A percentile compares a stretch with the other conserved stretches of the same genome.
phyloP scores from a whole-genome alignment of 2,329 filamentous ascomycete genomes.

The Kalaharituber pfeilii region DNA sequence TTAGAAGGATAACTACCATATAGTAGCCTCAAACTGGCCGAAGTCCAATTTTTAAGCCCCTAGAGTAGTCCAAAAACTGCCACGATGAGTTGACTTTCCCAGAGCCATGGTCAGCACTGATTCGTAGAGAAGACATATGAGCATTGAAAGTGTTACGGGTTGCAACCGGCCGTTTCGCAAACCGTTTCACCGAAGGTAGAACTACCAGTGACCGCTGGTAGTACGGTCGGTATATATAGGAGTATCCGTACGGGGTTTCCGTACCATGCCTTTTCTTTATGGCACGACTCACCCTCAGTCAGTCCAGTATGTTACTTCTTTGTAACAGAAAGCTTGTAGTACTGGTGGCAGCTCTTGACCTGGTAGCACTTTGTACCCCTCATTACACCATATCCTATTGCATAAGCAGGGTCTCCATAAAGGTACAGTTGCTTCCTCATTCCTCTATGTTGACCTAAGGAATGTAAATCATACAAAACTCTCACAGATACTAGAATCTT shows the following conservation, averaged over 20 bases:
- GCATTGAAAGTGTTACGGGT: too few relatives aligned
- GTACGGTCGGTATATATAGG: too few relatives aligned
- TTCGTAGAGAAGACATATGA: background rate
- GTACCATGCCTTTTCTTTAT: too few relatives aligned
- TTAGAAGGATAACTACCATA: background rate
- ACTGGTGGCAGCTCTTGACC: background rate
- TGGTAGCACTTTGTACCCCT: background rate
- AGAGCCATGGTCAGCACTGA: background rate
- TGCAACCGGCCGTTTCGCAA: too few relatives aligned
- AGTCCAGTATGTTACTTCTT: too few relatives aligned
- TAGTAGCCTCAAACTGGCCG: background rate
- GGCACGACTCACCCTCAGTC: too few relatives aligned
- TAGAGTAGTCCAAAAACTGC: background rate
- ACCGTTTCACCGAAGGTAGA: too few relatives aligned
- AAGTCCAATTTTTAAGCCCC: background rate
- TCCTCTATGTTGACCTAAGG: background rate
- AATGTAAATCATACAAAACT: background rate
- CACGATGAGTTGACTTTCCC: background rate
- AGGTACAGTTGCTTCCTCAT: too few relatives aligned
- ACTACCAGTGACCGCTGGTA: too few relatives aligned
- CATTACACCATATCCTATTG: background rate
- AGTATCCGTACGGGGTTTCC: too few relatives aligned
- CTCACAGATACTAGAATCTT: background rate
- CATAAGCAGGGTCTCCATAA: constrained; percentile 2
- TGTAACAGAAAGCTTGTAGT: background rate